A percentile compares a stretch with the other conserved stretches of the same genome.
phyloP scores from a whole-genome alignment of 371 early-diverging fungal species.

The Mucor irregularis region DNA sequence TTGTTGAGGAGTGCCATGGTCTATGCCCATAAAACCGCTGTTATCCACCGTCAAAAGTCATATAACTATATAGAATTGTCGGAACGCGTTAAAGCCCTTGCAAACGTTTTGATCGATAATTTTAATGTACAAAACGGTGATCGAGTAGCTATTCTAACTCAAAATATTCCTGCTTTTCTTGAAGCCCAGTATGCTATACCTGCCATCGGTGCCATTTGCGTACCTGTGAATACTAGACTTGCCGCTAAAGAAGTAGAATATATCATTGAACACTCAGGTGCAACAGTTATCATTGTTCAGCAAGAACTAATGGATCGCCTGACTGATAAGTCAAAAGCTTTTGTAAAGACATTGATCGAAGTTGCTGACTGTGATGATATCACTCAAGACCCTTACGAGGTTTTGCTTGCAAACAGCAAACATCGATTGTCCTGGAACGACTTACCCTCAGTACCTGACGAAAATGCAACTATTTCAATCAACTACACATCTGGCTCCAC shows the following conservation, averaged over 20 bases:
- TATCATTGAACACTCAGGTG: constrained; percentile 58
- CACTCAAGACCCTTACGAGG: constrained; percentile 50
- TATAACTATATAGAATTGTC: constrained; percentile 47
- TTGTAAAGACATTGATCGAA: constrained; percentile 12
- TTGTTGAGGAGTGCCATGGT: constrained; percentile 55
- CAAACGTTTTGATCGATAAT: constrained; percentile 36
- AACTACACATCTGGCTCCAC: constrained; percentile 71
- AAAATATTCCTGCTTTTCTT: constrained; percentile 61
- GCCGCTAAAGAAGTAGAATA: constrained; percentile 62
- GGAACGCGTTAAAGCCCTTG: constrained; percentile 43
- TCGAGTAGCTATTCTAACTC: constrained; percentile 61
- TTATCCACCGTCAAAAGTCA: constrained; percentile 39
- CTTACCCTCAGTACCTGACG: constrained; percentile 48
- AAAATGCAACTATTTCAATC: constrained; percentile 56
- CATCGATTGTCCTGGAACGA: constrained; percentile 43
- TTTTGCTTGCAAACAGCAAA: constrained; percentile 28
- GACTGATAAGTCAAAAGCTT: background rate
- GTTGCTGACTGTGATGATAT: constrained; percentile 28
- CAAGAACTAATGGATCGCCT: constrained; percentile 34
- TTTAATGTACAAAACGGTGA: constrained; percentile 32
- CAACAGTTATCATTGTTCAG: constrained; percentile 58
- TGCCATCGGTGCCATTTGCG: constrained; percentile 57
- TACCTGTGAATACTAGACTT: constrained; percentile 68
- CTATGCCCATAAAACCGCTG: constrained; percentile 49
- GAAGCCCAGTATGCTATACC: constrained; percentile 71